Conservation (phyloP, 306 rosid species). For the Morella rubra region DNA sequence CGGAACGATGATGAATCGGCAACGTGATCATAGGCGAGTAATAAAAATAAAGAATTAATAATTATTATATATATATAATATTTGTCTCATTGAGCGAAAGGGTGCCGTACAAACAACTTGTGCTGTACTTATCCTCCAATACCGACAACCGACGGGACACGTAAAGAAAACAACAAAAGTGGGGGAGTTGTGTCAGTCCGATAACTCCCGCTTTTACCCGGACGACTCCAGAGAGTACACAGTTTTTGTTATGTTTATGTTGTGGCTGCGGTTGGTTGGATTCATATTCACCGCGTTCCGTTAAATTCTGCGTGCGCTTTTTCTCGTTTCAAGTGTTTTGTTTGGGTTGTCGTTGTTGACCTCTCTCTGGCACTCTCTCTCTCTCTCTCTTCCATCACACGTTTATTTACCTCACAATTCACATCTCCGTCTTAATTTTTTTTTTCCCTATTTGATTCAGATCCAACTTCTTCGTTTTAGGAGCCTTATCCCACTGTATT, state of each 20-base stretch:
- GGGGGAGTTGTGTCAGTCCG: not conserved
- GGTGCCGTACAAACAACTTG: no score
- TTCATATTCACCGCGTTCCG: conserved; percentile 22
- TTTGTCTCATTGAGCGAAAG: no score
- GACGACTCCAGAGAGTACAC: no score
- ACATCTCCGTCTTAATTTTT: not conserved
- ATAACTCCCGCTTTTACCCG: no score
- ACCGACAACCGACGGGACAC: not conserved
- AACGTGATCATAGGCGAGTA: not conserved
- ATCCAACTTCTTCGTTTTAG: not conserved
- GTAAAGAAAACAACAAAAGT: not conserved
- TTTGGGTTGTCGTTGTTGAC: conserved; percentile 29
- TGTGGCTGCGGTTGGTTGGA: conserved; percentile 5
- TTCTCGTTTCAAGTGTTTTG: not conserved
- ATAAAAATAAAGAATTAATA: no score
- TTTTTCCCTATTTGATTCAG: not conserved
- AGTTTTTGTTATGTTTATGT: no score
- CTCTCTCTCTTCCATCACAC: not conserved
- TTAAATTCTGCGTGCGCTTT: conserved; percentile 48
- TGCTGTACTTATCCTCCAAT: no score
- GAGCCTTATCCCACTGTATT: not conserved
- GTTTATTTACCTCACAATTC: no score
- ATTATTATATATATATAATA: no score
- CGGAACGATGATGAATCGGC: not conserved
- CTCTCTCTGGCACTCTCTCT: conserved; percentile 26